phyloP scores from a whole-genome alignment of 768 basidiomycete species.

The Mycena crocata region DNA sequence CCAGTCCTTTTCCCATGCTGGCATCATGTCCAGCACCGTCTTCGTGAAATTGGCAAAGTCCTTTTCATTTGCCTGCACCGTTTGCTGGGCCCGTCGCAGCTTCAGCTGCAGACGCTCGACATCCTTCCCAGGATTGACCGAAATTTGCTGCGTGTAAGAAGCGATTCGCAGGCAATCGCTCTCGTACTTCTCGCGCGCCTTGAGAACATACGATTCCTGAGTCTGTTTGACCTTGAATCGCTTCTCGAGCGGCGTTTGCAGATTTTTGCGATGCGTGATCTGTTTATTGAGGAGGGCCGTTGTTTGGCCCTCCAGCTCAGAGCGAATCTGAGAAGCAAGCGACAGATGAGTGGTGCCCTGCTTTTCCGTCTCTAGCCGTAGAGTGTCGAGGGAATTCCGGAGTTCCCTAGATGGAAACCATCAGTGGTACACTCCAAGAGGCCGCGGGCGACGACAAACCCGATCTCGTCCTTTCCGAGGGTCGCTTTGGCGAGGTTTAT shows the following conservation, averaged over 20 bases:
- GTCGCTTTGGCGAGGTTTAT: constrained; percentile 81
- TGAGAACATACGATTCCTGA: constrained; percentile 87
- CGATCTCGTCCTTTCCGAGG: constrained; percentile 92
- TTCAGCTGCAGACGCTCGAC: constrained; percentile 90
- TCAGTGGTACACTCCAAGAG: constrained; percentile 7
- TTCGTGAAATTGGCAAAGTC: constrained; percentile 92
- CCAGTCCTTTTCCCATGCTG: constrained; percentile 95
- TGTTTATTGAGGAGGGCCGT: constrained; percentile 72
- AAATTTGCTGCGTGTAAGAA: constrained; percentile 90
- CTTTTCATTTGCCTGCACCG: constrained; percentile 90
- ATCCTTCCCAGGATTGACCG: constrained; percentile 92
- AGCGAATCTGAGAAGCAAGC: constrained; percentile 79
- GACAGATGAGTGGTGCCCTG: constrained; percentile 80
- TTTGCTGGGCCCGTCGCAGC: constrained; percentile 89
- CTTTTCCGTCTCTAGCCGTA: constrained; percentile 88
- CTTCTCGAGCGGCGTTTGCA: constrained; percentile 87
- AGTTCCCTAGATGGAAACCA: constrained; percentile 68
- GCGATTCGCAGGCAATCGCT: constrained; percentile 94
- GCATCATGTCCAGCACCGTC: constrained; percentile 80
- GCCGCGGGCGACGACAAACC: constrained; percentile 63
- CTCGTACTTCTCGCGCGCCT: constrained; percentile 95
- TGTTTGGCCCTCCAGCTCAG: constrained; percentile 79
- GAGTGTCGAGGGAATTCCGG: constrained; percentile 81
- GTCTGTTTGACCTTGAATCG: constrained; percentile 89
- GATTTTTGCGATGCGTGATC: constrained; percentile 76